Percentiles rank a stretch among this genome's conserved stretches.
These are phyloP conservation scores for Rasamsonia emersonii DNA, from an alignment of 2,329 filamentous ascomycete genomes.

Conservation along the genomic window DNA sequence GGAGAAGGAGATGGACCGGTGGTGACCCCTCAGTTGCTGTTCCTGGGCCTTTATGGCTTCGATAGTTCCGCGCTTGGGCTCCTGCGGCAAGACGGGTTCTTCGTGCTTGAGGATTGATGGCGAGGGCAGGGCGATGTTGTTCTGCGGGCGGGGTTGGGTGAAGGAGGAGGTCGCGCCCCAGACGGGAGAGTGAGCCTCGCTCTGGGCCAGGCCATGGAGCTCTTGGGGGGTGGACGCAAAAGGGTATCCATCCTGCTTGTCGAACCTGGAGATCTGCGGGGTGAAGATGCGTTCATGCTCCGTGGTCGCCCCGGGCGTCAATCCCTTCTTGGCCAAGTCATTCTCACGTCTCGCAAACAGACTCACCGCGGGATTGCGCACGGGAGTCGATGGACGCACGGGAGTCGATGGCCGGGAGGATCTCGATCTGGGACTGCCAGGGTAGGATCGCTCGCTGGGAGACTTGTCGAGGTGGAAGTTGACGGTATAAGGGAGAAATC, in stretches of 20 bases:
- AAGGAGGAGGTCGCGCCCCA: slow-evolving; percentile 61
- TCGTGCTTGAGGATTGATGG: slow-evolving; percentile 65
- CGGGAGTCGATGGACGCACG: not conserved
- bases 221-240: slow-evolving; percentile 26
- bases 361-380: slow-evolving; percentile 20
- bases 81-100: slow-evolving; percentile 26
- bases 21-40: slow-evolving; percentile 34
- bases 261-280: slow-evolving; percentile 14
- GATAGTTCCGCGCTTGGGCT: slow-evolving; percentile 14
- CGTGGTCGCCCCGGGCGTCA: slow-evolving; percentile 34
- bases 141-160: slow-evolving; percentile 71
- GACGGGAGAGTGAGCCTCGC: slow-evolving; percentile 64
- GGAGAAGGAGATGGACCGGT: slow-evolving; percentile 59
- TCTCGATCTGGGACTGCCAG: slow-evolving; percentile 17
- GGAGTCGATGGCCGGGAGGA: slow-evolving; percentile 1
- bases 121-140: slow-evolving; percentile 60
- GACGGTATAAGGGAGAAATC: slow-evolving; percentile 86
- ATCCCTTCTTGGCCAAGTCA: slow-evolving; percentile 13
- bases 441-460: slow-evolving; percentile 16
- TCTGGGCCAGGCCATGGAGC: slow-evolving; percentile 52
- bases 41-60: slow-evolving; percentile 14
- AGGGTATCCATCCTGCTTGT: slow-evolving; percentile 20
- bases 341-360: slow-evolving; percentile 25
- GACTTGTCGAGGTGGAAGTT: slow-evolving; percentile 57
- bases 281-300: slow-evolving; percentile 36